Percentiles rank a stretch among this genome's conserved stretches.
Evolutionary conservation across 148 eudicot genomes (phyloP).

Genomic region (Oxyria digyna): DNA sequence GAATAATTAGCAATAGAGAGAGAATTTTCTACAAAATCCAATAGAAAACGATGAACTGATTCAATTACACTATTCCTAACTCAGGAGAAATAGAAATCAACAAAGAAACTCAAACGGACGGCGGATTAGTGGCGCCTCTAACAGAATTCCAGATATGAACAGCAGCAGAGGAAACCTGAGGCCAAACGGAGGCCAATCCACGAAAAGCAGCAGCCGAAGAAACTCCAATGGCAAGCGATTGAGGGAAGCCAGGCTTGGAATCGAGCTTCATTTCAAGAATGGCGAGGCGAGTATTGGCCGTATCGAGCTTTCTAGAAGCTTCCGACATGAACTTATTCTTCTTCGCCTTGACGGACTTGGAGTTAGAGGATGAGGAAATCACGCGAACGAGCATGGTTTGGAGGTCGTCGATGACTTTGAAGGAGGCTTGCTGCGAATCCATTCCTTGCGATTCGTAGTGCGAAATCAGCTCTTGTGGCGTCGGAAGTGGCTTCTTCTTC

Average conservation of each 20-base stretch:
- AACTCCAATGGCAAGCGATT: conserved; percentile 40
- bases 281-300: conserved; percentile 32
- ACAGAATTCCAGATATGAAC: conserved; percentile 40
- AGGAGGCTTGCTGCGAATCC: conserved; percentile 41
- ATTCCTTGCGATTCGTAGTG: conserved; percentile 70
- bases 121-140: conserved; percentile 11
- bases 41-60: neutral
- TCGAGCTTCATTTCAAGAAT: conserved; percentile 57
- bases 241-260: conserved; percentile 50
- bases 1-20: neutral
- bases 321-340: conserved; percentile 17
- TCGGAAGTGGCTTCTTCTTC: conserved; percentile 22
- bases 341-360: conserved; percentile 5
- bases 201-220: conserved; percentile 29
- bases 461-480: conserved; percentile 41
- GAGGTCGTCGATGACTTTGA: conserved; percentile 68
- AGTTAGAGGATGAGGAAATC: conserved; percentile 8
- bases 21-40: neutral
- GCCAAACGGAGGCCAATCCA: conserved; percentile 27
- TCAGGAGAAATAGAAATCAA: neutral
- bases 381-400: conserved; percentile 40
- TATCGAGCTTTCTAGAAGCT: conserved; percentile 41
- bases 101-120: neutral
- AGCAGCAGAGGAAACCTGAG: conserved; percentile 24
- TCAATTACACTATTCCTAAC: neutral